A percentile compares a stretch with the other conserved stretches of the same genome.
Conservation (phyloP, 805 yeast species). For the Candida easanensis region DNA sequence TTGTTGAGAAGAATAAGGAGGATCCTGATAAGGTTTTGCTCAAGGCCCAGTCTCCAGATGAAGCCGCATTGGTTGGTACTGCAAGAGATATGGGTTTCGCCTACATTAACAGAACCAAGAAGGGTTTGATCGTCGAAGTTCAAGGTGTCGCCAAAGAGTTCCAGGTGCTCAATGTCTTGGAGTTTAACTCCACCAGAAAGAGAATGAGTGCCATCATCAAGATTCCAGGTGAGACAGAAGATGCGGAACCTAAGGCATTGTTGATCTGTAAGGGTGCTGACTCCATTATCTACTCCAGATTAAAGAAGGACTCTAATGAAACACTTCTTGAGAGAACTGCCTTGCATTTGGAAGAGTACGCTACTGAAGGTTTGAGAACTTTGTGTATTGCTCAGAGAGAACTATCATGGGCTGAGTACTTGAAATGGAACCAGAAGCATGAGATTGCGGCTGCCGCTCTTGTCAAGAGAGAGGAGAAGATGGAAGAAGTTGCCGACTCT, state of each 20-base stretch:
- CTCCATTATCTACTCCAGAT: constrained; percentile 69
- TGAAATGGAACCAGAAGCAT: constrained; percentile 60
- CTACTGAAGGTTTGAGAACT: constrained; percentile 80
- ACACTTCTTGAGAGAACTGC: constrained; percentile 60
- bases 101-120: constrained; percentile 62
- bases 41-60: constrained; percentile 85
- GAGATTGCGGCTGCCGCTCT: constrained; percentile 63
- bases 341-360: constrained; percentile 68
- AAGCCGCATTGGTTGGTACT: constrained; percentile 80
- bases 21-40: constrained; percentile 53
- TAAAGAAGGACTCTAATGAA: constrained; percentile 42
- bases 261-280: constrained; percentile 85
- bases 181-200: constrained; percentile 81
- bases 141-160: constrained; percentile 72
- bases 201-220: constrained; percentile 84
- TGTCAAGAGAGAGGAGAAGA: constrained; percentile 63
- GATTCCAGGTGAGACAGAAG: constrained; percentile 31
- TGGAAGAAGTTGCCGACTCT: constrained; percentile 70
- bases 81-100: constrained; percentile 76
- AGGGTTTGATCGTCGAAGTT: constrained; percentile 62
- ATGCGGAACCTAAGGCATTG: constrained; percentile 54
- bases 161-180: constrained; percentile 67
- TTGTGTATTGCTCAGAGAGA: constrained; percentile 73
- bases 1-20: constrained; percentile 63
- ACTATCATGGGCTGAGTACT: constrained; percentile 56